phyloP scores from a whole-genome alignment of 169 alveolate species.

The Cryptosporidium ryanae region DNA sequence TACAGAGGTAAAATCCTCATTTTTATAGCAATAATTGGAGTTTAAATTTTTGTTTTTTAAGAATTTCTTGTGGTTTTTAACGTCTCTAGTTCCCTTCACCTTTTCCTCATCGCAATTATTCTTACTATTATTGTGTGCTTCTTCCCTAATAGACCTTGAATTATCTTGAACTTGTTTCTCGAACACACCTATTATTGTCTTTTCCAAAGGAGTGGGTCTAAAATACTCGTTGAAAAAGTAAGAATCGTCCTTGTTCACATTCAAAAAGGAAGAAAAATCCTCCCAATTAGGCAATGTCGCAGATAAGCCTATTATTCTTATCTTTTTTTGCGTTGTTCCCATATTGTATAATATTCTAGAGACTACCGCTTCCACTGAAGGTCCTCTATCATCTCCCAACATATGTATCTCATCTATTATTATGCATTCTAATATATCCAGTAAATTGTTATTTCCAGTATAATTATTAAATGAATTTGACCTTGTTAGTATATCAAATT shows the following conservation, averaged over 20 bases:
- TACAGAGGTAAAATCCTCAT: background rate
- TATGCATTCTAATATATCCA: slow-evolving; percentile 87
- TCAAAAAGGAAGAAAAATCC: slow-evolving; percentile 97
- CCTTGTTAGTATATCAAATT: slow-evolving; percentile 99
- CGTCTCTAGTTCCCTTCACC: background rate
- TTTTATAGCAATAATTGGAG: background rate
- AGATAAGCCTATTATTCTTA: slow-evolving; percentile 92
- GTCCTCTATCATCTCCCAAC: slow-evolving; percentile 99
- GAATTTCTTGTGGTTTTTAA: background rate
- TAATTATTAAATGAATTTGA: slow-evolving; percentile 40
- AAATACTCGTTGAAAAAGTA: slow-evolving; percentile 95
- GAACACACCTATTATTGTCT: slow-evolving; percentile 96
- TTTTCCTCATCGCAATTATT: background rate
- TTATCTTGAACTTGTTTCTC: background rate
- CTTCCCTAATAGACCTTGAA: background rate
- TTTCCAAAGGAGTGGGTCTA: slow-evolving; percentile 98
- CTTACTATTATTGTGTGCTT: background rate
- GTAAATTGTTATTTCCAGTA: background rate
- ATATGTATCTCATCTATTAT: slow-evolving; percentile 99
- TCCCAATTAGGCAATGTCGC: slow-evolving; percentile 99
- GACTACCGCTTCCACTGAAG: slow-evolving; percentile 98
- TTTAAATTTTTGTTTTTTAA: background rate
- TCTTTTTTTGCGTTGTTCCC: slow-evolving; percentile 38
- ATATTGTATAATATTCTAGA: slow-evolving; percentile 92
- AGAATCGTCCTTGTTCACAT: slow-evolving; percentile 94